These are phyloP conservation scores for Russula olivacea DNA, from an alignment of 768 basidiomycete genomes.

Conservation along the genomic window DNA sequence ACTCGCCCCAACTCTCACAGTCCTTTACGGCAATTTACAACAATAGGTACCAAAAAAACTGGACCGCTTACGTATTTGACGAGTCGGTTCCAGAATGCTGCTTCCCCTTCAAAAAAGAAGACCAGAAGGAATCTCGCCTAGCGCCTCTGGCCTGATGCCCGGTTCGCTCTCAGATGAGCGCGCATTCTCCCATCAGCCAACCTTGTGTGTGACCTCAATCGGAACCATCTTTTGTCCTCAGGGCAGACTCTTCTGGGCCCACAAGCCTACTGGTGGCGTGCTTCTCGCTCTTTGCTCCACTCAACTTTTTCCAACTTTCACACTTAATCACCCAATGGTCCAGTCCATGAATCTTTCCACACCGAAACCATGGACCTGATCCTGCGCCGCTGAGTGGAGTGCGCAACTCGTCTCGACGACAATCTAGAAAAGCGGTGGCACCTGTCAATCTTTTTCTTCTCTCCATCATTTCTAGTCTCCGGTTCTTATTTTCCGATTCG, in stretches of 20 bases:
- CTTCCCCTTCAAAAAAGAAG: constrained; percentile 9
- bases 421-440: neutral
- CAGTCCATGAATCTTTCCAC: neutral
- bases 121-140: constrained; percentile 8
- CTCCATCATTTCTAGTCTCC: neutral
- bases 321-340: neutral
- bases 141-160: constrained; percentile 5
- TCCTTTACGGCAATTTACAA: constrained; percentile 12
- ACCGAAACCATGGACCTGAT: neutral
- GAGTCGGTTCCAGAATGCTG: constrained; percentile 8
- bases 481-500: neutral
- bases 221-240: neutral
- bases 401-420: neutral
- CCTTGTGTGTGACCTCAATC: neutral
- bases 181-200: neutral
- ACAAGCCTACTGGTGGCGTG: neutral
- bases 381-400: neutral
- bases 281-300: neutral
- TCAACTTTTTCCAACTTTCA: neutral
- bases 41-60: constrained; percentile 11
- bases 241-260: neutral
- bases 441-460: neutral
- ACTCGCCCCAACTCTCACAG: constrained; percentile 4
- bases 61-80: constrained; percentile 11
- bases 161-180: constrained; percentile 13